These are phyloP conservation scores for Annulohypoxylon stygium DNA, from an alignment of 495 filamentous ascomycete genomes.

Conservation along the genomic window DNA sequence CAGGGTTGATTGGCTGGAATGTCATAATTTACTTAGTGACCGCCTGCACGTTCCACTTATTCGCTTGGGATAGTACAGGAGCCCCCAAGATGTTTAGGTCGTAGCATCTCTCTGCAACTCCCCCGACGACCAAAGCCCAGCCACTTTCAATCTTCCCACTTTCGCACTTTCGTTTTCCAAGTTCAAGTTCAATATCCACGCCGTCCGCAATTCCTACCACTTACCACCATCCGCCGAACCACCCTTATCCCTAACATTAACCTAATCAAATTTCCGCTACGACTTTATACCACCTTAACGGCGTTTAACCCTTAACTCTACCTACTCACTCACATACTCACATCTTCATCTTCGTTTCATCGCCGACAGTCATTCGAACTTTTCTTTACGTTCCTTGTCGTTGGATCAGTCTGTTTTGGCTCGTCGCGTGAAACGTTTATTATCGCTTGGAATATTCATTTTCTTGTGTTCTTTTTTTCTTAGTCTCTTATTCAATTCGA, in stretches of 20 bases:
- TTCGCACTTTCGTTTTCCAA: slow-evolving; percentile 21
- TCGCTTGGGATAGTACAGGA: slow-evolving; percentile 31
- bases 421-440: slow-evolving; percentile 5
- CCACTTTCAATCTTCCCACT: slow-evolving; percentile 35
- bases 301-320: not conserved
- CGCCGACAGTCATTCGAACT: slow-evolving; percentile 14
- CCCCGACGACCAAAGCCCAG: slow-evolving; percentile 20
- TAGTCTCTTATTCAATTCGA: slow-evolving; percentile 11
- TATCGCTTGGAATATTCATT: slow-evolving; percentile 18
- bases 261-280: slow-evolving; percentile 25
- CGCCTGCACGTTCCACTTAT: slow-evolving; percentile 28
- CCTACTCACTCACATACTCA: not conserved
- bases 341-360: slow-evolving; percentile 20
- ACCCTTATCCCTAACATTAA: slow-evolving; percentile 14
- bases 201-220: slow-evolving; percentile 6
- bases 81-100: slow-evolving; percentile 11
- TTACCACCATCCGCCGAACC: not conserved
- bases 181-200: not conserved
- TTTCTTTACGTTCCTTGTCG: slow-evolving; percentile 26
- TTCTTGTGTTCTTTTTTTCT: slow-evolving; percentile 13
- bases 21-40: slow-evolving; percentile 35
- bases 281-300: not conserved
- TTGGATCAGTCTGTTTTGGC: slow-evolving; percentile 15
- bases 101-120: not conserved
- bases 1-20: slow-evolving; percentile 24